Evolutionary conservation across 768 basidiomycete genomes (phyloP), one percentile per base, ranked within the genome.

Genomic region (Rhizopogon roseolus): DNA sequence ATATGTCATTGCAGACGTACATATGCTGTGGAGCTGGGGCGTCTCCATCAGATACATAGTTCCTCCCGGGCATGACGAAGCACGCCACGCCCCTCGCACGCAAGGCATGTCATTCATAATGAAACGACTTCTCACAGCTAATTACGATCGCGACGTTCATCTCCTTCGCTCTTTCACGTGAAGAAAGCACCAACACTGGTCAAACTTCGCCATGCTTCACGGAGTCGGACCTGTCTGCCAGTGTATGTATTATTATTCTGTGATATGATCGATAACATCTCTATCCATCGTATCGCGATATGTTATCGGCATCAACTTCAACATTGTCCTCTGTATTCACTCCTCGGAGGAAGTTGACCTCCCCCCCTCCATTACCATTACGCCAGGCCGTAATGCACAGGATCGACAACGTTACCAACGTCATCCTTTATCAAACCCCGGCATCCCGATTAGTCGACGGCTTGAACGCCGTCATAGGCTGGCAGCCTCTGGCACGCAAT

Each of bases 381-480:
- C 29, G 29, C 29, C 29, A 7, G 17, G 11, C 29, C 49, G 41
- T 45, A 50, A 50, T 45, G 29, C n/a, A 25, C 19, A 50, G 41
- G 29, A 10, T 32, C 29, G 29, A 32, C 29, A 32, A 32, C 29
- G 29, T 32, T 8, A 32, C 10, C 6, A 32, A 32, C 29, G 29
- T 32, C 29, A 32, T 32, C 29, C 9, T 8, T 8, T 10, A 32
- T 32, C 29, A 32, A 32, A 22, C 22, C 22, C 22, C 22, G 22
- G 22, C 22, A 40, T 41, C 42, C 52, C 41, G 40, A 25, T 41
- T 56, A 72, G 41, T 87, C 85, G 41, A 93, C 73, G 16, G 88
- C 95, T 71, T 98, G 96, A 45, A 89, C 86, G 50, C 94, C 95
- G 62, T 90, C 88, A 71, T 98, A 98, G 28, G 76, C 79, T 10